Percentiles rank a stretch among this genome's conserved stretches.
Evolutionary conservation across 352 stramenopile genomes (phyloP).

Genomic region (Pythium myriotylum): DNA sequence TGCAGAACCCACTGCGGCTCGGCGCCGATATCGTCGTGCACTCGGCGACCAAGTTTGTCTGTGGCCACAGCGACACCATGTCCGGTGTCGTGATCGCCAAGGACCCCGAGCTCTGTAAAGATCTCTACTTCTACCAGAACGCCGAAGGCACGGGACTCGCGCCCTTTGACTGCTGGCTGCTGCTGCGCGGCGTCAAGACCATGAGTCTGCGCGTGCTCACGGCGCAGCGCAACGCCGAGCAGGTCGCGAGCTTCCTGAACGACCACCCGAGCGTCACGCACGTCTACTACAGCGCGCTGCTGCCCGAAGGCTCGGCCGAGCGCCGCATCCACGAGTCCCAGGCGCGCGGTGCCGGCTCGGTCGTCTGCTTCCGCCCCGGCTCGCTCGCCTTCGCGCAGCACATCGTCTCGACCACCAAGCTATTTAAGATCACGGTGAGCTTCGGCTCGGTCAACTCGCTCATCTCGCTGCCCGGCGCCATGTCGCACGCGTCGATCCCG

Average conservation of each 20-base stretch:
- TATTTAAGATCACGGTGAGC: slow-evolving; percentile 95
- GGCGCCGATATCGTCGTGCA: slow-evolving; percentile 97
- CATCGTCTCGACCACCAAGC: slow-evolving; percentile 90
- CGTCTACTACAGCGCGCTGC: slow-evolving; percentile 93
- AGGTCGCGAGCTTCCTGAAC: slow-evolving; percentile 89
- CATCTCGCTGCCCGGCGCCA: slow-evolving; percentile 91
- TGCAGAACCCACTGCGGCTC: slow-evolving; percentile 93
- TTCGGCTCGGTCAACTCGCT: slow-evolving; percentile 94
- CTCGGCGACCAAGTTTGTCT: slow-evolving; percentile 98
- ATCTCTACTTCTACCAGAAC: slow-evolving; percentile 93
- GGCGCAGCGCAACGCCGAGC: slow-evolving; percentile 89
- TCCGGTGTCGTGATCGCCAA: slow-evolving; percentile 92
- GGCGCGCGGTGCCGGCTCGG: slow-evolving; percentile 81
- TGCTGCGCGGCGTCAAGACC: slow-evolving; percentile 90
- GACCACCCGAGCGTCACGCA: slow-evolving; percentile 80
- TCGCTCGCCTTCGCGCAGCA: slow-evolving; percentile 88
- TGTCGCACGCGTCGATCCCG: slow-evolving; percentile 96
- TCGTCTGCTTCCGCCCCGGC: slow-evolving; percentile 91
- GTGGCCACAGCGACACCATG: slow-evolving; percentile 96
- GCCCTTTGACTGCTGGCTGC: slow-evolving; percentile 91
- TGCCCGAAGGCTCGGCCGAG: slow-evolving; percentile 57
- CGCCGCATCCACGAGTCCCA: slow-evolving; percentile 88
- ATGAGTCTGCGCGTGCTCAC: slow-evolving; percentile 84
- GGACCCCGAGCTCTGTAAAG: slow-evolving; percentile 72
- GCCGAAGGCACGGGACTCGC: slow-evolving; percentile 86